These are phyloP conservation scores for Globisporangium recalcitrans DNA, from an alignment of 352 stramenopile genomes.

Conservation along the genomic window DNA sequence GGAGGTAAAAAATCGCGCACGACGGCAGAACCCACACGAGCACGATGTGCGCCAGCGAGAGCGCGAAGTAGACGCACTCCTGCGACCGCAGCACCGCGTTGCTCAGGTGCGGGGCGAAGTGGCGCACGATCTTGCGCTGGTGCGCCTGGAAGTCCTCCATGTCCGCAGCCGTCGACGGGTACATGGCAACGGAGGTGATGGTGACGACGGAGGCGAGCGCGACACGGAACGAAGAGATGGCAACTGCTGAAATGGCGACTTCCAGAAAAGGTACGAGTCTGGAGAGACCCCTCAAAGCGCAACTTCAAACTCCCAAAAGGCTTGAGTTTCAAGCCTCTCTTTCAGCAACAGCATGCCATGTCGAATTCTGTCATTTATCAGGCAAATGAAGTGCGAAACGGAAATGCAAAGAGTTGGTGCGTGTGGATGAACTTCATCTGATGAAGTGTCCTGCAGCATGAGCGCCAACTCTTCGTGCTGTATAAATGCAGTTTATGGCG, in stretches of 20 bases:
- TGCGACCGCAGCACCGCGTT: slow-evolving; percentile 43
- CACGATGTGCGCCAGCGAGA: slow-evolving; percentile 44
- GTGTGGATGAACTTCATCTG: no score
- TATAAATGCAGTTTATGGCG: neutral
- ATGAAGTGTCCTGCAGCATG: neutral
- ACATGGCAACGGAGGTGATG: slow-evolving; percentile 18
- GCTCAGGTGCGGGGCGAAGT: slow-evolving; percentile 63
- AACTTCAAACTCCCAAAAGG: neutral
- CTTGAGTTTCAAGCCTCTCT: neutral
- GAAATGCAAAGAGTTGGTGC: neutral
- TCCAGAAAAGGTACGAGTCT: neutral
- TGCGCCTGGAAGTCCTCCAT: slow-evolving; percentile 41
- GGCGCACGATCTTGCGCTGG: slow-evolving; percentile 65
- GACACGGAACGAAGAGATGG: neutral
- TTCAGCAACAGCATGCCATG: neutral
- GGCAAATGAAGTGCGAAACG: neutral
- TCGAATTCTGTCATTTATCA: neutral
- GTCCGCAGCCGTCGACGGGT: slow-evolving; percentile 24
- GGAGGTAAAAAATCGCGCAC: slow-evolving; percentile 38
- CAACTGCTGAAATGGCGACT: slow-evolving; percentile 6
- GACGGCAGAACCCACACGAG: slow-evolving; percentile 55
- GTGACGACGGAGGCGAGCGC: neutral
- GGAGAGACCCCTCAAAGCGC: neutral
- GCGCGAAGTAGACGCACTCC: slow-evolving; percentile 50
- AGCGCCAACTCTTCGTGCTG: neutral